Percentiles rank a stretch among this genome's conserved stretches.
These are phyloP conservation scores for Ampelocalamus luodianensis DNA, from an alignment of 176 grass and related monocot genomes.

Conservation along the genomic window DNA sequence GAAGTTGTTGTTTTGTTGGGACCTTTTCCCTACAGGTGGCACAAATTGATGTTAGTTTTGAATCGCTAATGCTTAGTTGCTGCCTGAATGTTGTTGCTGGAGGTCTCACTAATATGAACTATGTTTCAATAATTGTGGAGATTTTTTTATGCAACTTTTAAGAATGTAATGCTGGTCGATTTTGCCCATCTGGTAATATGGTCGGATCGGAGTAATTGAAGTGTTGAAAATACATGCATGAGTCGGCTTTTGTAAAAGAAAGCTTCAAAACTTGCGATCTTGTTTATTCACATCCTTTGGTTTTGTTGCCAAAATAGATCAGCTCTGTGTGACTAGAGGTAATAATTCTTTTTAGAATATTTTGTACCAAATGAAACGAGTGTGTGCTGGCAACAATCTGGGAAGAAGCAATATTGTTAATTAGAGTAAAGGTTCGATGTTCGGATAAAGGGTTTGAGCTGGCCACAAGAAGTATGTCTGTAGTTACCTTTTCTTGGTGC, in stretches of 20 bases:
- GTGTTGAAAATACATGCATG: neutral
- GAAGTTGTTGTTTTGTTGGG: neutral
- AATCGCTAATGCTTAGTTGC: neutral
- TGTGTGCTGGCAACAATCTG: neutral
- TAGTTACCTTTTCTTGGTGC: neutral
- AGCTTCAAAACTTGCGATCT: neutral
- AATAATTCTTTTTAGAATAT: neutral
- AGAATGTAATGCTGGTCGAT: neutral
- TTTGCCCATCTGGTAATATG: neutral
- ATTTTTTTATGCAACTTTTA: conserved; percentile 15
- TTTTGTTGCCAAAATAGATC: conserved; percentile 19
- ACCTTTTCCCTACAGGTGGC: neutral
- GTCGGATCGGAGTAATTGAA: neutral
- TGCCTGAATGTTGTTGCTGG: neutral
- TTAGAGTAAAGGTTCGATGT: neutral
- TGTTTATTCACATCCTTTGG: neutral
- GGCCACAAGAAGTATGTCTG: neutral
- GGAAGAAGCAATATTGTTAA: neutral
- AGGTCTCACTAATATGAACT: conserved; percentile 15
- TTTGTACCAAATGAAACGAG: neutral
- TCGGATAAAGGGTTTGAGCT: neutral
- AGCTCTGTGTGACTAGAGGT: neutral
- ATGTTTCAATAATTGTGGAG: neutral
- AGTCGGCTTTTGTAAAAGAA: neutral
- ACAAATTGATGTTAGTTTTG: neutral